phyloP scores from a whole-genome alignment of 768 basidiomycete genomes.

The Lentinula raphanica region DNA sequence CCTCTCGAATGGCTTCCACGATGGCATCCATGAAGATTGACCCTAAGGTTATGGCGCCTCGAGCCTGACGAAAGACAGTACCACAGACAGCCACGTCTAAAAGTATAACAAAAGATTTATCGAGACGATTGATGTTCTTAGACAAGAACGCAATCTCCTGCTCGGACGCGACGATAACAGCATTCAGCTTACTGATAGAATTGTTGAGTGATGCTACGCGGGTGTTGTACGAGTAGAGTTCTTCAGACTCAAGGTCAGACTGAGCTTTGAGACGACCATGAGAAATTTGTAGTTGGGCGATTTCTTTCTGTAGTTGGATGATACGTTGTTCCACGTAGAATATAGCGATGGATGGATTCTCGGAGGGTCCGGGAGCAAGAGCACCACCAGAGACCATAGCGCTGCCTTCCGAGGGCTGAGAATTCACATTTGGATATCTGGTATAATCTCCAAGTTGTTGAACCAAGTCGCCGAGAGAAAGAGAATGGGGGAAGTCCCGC shows the following conservation, averaged over 20 bases:
- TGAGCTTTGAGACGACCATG: background rate
- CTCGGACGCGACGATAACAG: background rate
- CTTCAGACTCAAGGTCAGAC: background rate
- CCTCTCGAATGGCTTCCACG: conserved; percentile 23
- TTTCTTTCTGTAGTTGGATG: background rate
- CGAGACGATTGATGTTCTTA: background rate
- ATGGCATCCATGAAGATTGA: conserved; percentile 21
- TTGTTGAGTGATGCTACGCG: background rate
- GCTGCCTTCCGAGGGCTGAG: background rate
- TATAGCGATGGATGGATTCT: background rate
- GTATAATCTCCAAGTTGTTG: conserved; percentile 3
- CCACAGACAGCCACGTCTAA: background rate
- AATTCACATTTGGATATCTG: background rate
- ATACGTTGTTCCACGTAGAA: background rate
- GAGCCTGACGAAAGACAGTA: background rate
- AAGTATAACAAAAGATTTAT: background rate
- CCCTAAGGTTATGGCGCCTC: conserved; percentile 13
- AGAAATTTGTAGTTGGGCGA: background rate
- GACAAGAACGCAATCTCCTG: background rate
- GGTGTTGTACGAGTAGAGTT: background rate
- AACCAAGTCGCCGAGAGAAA: background rate
- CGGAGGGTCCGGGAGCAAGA: background rate
- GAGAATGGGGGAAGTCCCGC: background rate
- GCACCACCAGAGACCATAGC: background rate
- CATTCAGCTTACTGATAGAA: background rate